A percentile compares a stretch with the other conserved stretches of the same genome.
Conservation (phyloP, 768 basidiomycete species). For the Imleria badia region DNA sequence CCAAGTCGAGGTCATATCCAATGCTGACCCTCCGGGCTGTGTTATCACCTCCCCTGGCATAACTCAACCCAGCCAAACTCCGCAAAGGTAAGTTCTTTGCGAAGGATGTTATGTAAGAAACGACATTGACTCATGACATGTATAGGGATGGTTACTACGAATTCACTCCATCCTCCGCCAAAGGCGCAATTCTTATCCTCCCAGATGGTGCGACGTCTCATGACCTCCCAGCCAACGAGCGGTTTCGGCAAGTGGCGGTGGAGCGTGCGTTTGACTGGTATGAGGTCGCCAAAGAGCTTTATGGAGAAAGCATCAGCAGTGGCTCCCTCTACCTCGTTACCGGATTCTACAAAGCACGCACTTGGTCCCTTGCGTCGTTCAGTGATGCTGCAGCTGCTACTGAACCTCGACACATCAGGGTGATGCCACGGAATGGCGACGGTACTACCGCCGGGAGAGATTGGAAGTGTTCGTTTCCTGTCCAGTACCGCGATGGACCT, state of each 20-base stretch:
- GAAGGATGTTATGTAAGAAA: background rate
- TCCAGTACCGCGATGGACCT: too few relatives aligned
- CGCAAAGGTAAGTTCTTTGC: background rate
- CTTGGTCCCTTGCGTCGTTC: too few relatives aligned
- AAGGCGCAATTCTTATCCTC: slow-evolving; percentile 30
- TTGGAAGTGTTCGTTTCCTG: background rate
- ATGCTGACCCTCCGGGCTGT: background rate
- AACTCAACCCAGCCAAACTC: background rate
- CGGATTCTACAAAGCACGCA: too few relatives aligned
- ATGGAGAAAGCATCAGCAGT: too few relatives aligned
- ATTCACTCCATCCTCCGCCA: background rate
- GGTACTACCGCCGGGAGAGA: background rate
- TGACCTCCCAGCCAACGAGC: slow-evolving; percentile 8
- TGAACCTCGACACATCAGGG: too few relatives aligned
- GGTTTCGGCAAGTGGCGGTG: slow-evolving; percentile 13
- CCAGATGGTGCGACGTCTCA: slow-evolving; percentile 26
- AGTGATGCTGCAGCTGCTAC: too few relatives aligned
- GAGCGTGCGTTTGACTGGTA: slow-evolving; percentile 26
- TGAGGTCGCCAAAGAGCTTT: background rate
- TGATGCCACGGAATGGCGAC: too few relatives aligned
- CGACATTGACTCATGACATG: background rate
- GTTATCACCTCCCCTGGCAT: background rate
- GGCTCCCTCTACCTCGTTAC: too few relatives aligned
- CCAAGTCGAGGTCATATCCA: background rate
- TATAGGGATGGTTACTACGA: background rate